Base-by-base conservation (phyloP, 306 rosid species). In the Lathyrus oleraceus region DNA sequence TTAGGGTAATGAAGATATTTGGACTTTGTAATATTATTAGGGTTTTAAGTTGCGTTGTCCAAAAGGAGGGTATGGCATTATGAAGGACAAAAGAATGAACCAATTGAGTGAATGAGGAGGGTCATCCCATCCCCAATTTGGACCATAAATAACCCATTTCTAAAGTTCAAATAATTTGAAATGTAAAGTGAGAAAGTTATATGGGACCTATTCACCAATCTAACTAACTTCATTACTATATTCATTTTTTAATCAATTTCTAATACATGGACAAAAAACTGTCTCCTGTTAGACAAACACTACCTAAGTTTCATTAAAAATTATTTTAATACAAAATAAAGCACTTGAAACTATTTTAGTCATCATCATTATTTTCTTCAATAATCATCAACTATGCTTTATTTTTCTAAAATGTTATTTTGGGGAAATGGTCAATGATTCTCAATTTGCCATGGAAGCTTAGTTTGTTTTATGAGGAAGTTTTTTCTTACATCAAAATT, bases 91-190 rank as follows among this genome's bases (percentile, higher is more conserved):
- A 56, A 16, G 5, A 25, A 17, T n/a, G 58, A 67, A 65, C 7
- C 10, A 53, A 66, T 43, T 7, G 64, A 65, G 30, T 44, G 47
- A 59, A 43, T 20, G 38, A 35, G 25, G 19, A 38, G 72, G 71
- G 10, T 35, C 10, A 35, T 35, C 39, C 74, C 53, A 38, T 73
- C 27, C 20, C 44, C 65, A 58, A 43, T 78, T 77, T 78, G 75
- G 83, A 78, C 75, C 73, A 78, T 28, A 60, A 61, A 70, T 20
- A 60, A 61, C 20, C 25, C 16, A 14, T 43, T 48, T 42, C 63
- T 49, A 66, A 78, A 58, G 73, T 78, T 75, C 78, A 78, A 82
- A 82, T 80, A 61, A 66, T 65, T 73, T 65, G 83, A 78, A 75
- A 48, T 44, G 15, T 45, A 32, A 21, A 52, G 60, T 67, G 48